Evolutionary conservation across 1,284 basidiomycete species (phyloP), one percentile per base, ranked within the genome.

Genomic region (Trichosporon sp.): DNA sequence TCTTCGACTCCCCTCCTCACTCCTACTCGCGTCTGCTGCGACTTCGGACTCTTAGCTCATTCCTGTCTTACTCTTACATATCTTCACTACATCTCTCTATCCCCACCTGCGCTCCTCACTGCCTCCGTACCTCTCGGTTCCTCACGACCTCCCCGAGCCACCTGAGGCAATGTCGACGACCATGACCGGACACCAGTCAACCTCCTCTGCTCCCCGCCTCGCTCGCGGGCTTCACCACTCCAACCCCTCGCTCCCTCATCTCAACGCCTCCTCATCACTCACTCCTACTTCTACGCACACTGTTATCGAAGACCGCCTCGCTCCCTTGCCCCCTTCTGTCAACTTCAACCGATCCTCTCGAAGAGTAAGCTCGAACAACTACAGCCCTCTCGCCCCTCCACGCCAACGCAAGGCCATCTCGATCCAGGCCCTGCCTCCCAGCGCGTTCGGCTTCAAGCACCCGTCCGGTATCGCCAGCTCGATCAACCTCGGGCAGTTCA

Each of bases 361-460:
- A 54, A 25, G 49, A 29, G 49, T 54, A 8, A 54, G 49, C 49
- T 54, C 49, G 49, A 54, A 27, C 49, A 54, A 29, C 27, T 54
- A 54, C 49, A 54, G 49, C 29, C 49, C 49, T 4, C 49, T 54
- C 25, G 49, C 49, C 14, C 49, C 49, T 29, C 49, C 49, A 9
- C 49, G 49, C 49, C 49, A 54, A 29, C 49, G 49, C 25, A 54
- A 54, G 49, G 49, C 49, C 27, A 31, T 54, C 49, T 54, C 49
- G 25, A 54, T 54, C 13, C 49, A 54, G 25, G 49, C 49, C 31
- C 49, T 54, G 49, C 16, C 49, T n/a, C 16, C 25, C 49, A 29
- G 8, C 16, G 14, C 49, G 13, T 54, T 29, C 27, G 49, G 49
- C 14, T 27, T 54, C 49, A 54, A 54, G 49, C 49, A 54, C 49